Conservation (phyloP, 805 yeast genomes). For the Trichomonascus vanleenenianus region DNA sequence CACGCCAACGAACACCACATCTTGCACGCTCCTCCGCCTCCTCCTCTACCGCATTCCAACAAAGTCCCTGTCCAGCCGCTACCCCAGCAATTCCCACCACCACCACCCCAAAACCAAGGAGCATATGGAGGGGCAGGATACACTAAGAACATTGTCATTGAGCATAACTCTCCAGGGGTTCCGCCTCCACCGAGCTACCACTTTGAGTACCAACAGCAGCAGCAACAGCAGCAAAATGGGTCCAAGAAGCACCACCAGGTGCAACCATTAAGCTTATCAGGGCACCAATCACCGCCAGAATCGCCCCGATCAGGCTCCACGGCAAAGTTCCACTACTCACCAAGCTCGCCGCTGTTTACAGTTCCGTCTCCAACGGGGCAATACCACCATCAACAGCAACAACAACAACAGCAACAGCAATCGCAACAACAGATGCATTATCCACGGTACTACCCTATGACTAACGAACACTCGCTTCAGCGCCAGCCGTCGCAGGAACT, state of each 20-base stretch:
- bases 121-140: too few relatives aligned
- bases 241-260: background rate
- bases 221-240: background rate
- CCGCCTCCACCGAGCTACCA: too few relatives aligned
- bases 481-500: constrained; percentile 1
- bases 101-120: too few relatives aligned
- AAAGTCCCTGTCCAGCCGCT: constrained; percentile 1
- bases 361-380: constrained; percentile 1
- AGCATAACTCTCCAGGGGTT: too few relatives aligned
- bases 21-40: constrained; percentile 19
- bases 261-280: too few relatives aligned
- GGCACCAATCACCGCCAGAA: constrained; percentile 5
- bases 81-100: constrained; percentile 1
- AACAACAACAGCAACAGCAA: constrained; percentile 9
- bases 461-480: background rate
- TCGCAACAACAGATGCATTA: constrained; percentile 3
- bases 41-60: constrained; percentile 10
- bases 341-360: constrained; percentile 13
- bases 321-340: constrained; percentile 9
- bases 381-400: constrained; percentile 10
- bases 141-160: constrained; percentile 3
- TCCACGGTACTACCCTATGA: constrained; percentile 3
- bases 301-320: constrained; percentile 6
- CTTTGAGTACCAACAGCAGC: background rate
- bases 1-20: constrained; percentile 45